Percentiles rank a stretch among this genome's conserved stretches.
Evolutionary conservation across 2,329 filamentous ascomycete species (phyloP).

Genomic region (Hymenoscyphus scutula): DNA sequence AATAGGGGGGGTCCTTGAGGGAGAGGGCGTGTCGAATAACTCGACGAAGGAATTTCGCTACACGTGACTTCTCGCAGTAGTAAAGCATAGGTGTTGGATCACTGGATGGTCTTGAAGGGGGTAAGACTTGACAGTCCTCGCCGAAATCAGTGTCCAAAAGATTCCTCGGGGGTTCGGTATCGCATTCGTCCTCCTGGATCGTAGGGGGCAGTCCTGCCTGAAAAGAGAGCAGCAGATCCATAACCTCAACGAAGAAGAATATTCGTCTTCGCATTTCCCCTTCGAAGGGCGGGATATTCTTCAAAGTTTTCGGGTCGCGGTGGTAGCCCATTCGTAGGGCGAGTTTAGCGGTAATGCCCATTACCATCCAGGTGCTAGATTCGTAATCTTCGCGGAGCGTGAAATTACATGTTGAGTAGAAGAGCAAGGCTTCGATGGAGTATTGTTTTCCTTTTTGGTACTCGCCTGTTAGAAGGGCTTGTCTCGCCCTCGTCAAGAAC

Average conservation of each 20-base stretch:
- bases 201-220: slow-evolving; percentile 65
- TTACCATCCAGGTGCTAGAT: slow-evolving; percentile 52
- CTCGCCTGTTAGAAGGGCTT: slow-evolving; percentile 48
- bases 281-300: slow-evolving; percentile 49
- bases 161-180: slow-evolving; percentile 60
- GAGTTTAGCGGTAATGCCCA: slow-evolving; percentile 48
- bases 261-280: slow-evolving; percentile 57
- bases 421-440: slow-evolving; percentile 49
- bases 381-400: slow-evolving; percentile 48
- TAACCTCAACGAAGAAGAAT: slow-evolving; percentile 53
- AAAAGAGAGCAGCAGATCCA: slow-evolving; percentile 63
- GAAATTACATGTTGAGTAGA: slow-evolving; percentile 52
- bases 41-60: slow-evolving; percentile 48
- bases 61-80: slow-evolving; percentile 46
- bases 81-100: slow-evolving; percentile 58
- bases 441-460: slow-evolving; percentile 47
- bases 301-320: slow-evolving; percentile 48
- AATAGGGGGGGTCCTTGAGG: slow-evolving; percentile 46
- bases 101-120: slow-evolving; percentile 50
- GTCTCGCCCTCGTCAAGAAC: slow-evolving; percentile 47
- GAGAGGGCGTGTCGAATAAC: slow-evolving; percentile 50
- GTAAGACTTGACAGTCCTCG: slow-evolving; percentile 52
- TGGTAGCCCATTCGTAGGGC: slow-evolving; percentile 58
- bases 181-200: slow-evolving; percentile 60
- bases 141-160: slow-evolving; percentile 63